Base-by-base conservation (phyloP, 2,329 filamentous ascomycete genomes). In the Chrysoporthe deuterocubensis region DNA sequence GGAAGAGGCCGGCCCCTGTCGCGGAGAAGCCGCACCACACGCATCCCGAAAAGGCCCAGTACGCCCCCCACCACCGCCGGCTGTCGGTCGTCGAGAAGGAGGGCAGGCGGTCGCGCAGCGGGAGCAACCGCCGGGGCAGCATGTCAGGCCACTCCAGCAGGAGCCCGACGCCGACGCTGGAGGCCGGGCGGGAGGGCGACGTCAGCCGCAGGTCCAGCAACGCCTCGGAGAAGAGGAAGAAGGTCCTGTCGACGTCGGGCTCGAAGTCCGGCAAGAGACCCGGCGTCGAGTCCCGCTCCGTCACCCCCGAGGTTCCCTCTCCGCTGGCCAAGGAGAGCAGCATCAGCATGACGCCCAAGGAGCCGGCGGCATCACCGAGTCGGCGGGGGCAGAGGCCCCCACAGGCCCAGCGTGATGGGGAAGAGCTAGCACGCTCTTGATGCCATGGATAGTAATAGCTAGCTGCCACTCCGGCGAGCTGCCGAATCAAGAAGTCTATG, bases 251-350 rank as follows among this genome's bases (percentile, higher is more conserved):
- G 4, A 67, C 71, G 5, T 64, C 71, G 1, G 69, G 69, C 14
- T 44, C 70, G 21, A 75, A 69, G 64, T 52, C 79, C 69, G 72
- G 81, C 21, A 84, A 81, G 73, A 79, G 84, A 44, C 76, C 82
- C 0, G 79, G 79, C 0, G 77, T 78, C 4, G 85, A 87, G 59
- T 83, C 82, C 4, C 77, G 85, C 62, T 87, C 85, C 4, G 80
- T 84, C 2, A 87, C 85, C 3, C 86, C 85, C 0, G 86, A 88
- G 54, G 80, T 81, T 21, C 79, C 85, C 4, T 87, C 85, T 3
- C 86, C 85, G 3, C 74, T 88, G 68, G 82, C 84, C 7, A 80
- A 78, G 63, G 84, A 85, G 71, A 84, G 80, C 69, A 84, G 78
- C 60, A 70, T 78, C 37, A 72, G 70, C 64, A 63, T 63, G n/a